Evolutionary conservation across 257 asterid species (phyloP), one percentile per base, ranked within the genome.

Genomic region (Capsicum baccatum): DNA sequence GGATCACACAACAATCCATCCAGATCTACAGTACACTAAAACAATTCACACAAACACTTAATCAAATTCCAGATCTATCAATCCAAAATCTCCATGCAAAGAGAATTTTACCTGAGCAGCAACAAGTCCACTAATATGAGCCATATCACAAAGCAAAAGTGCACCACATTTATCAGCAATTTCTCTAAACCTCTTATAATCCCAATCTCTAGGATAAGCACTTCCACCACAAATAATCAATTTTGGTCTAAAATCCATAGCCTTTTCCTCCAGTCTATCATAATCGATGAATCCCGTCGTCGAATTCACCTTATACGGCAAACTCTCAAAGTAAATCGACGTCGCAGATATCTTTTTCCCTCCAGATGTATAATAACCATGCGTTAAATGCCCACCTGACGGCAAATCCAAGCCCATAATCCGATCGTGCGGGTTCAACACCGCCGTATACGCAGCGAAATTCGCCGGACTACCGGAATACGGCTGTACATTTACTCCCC

Each of bases 331-430:
- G 67, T 94, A 95, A 82, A 95, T 94, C 83, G 97, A 92, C 48
- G 97, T 94, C 16, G 99, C 97, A 86, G 97, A 93, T 44, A 95
- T 95, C 92, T 95, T 95, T 94, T 95, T 95, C 35, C 98, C 97
- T 33, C 92, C 93, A 59, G 98, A 88, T 89, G 35, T 95, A 48
- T 88, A 92, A 78, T 94, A 94, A 19, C 98, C 97, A 86, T 94
- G 98, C 2, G 98, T 93, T 84, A 94, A 86, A 81, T 94, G 98
- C 0, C 97, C 98, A 21, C 97, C 97, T 6, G 97, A 93, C 3
- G 98, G 98, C 87, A 94, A 87, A 90, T 94, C 98, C 35, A 93
- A 91, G 7, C 96, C 98, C 96, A 94, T 94, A 60, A 93, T 93
- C 83, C 98, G 85, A 60, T 94, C 97, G 81, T 93, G 97, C 3